Base-by-base conservation (phyloP, 139 green algal genomes). In the Asterochloris erici region DNA sequence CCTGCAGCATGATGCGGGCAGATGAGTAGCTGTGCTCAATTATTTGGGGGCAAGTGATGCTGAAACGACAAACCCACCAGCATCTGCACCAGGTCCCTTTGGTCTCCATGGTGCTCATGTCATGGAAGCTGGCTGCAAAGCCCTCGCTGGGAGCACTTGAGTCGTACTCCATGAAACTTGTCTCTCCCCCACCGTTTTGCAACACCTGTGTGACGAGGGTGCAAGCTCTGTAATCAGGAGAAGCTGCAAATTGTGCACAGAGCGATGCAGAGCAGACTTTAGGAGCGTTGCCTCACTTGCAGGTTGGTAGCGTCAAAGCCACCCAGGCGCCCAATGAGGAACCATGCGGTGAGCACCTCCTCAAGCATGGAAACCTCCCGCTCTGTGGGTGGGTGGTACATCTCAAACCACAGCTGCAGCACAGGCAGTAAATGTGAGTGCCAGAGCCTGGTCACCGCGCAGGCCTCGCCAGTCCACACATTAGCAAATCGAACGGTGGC, bases 271-370 rank as follows among this genome's bases (percentile, higher is more conserved):
- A 26, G 21, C 16, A 26, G 21, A n/a, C 38, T 27, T 24, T 17
- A 79, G 26, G 63, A 28, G 13, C 28, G 10, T 12, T 63, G 47
- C 15, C 54, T 10, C 27, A 92, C 91, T 92, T 98, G 95, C 81
- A 98, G 79, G 88, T 98, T 97, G 11, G 83, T 64, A 12, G 87
- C 90, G 86, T 98, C 97, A 89, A 89, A 98, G 60, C 87, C 94
- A 0, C 95, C 95, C 61, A 98, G 81, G 80, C 95, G 96, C 47
- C 95, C 95, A 38, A 98, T 61, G 76, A 95, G 87, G 85, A 96
- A 98, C 95, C 95, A 98, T 27, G 86, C 88, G 69, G 89, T 87
- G 14, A 98, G 38, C 63, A 94, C 84, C 12, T 91, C 88, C 76
- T 93, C 84, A 29, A 95, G 84, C 85, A 93, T 13, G 64, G 95